Percentiles rank a stretch among this genome's conserved stretches.
phyloP scores from a whole-genome alignment of 805 yeast species.

The Pachysolen tannophilus region DNA sequence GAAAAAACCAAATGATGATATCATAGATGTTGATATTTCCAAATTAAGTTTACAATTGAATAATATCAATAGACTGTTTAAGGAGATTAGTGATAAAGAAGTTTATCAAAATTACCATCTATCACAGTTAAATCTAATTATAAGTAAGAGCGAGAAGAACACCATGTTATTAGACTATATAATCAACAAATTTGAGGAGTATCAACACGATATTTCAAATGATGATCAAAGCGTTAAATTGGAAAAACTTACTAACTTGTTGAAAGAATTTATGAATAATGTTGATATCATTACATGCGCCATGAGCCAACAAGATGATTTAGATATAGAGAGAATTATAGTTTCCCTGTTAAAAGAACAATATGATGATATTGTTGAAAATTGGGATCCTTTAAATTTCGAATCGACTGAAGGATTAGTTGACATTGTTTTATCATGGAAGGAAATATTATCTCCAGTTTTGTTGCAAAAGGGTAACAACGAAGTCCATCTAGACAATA shows the following conservation, averaged over 20 bases:
- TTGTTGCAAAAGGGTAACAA: neutral
- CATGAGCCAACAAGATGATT: too few species aligned
- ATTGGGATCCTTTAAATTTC: conserved; percentile 4
- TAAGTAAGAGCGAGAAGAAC: conserved; percentile 1
- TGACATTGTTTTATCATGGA: conserved; percentile 22
- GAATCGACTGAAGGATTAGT: conserved; percentile 21
- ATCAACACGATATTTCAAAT: too few species aligned
- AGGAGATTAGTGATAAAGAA: conserved; percentile 8
- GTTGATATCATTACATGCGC: conserved; percentile 1
- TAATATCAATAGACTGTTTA: conserved; percentile 9
- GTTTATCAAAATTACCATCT: conserved; percentile 12
- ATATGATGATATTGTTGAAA: too few species aligned
- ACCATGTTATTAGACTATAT: too few species aligned
- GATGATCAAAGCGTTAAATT: too few species aligned
- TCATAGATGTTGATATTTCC: conserved; percentile 3
- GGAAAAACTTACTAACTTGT: too few species aligned
- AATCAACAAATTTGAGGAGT: too few species aligned
- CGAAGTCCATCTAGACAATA: neutral
- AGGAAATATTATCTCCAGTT: too few species aligned
- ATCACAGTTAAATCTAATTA: conserved; percentile 6
- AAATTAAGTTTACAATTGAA: conserved; percentile 13
- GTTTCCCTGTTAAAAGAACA: too few species aligned
- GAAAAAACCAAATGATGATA: conserved; percentile 1
- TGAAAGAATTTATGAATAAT: conserved; percentile 18
- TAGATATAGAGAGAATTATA: conserved; percentile 18